These are phyloP conservation scores for Aspergillus glaucus DNA, from an alignment of 2,329 filamentous ascomycete species.

Conservation along the genomic window DNA sequence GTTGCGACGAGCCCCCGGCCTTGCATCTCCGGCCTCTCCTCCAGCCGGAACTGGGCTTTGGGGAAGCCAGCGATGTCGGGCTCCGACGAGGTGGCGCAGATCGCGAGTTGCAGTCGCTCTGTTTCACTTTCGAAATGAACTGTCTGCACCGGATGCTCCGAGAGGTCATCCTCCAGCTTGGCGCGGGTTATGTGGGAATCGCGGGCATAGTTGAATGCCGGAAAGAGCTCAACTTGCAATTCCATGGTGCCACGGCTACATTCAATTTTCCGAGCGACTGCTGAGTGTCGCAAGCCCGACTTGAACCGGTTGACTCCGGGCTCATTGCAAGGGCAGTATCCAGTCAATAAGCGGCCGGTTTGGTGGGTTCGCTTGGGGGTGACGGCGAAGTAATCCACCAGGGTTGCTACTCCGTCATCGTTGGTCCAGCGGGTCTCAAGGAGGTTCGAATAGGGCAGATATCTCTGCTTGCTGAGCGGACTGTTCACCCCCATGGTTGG, in stretches of 20 bases:
- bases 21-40: slow-evolving; percentile 46
- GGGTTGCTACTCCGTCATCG: slow-evolving; percentile 66
- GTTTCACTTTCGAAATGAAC: slow-evolving; percentile 57
- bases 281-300: slow-evolving; percentile 35
- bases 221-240: slow-evolving; percentile 64
- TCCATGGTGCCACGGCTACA: slow-evolving; percentile 63
- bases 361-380: slow-evolving; percentile 52
- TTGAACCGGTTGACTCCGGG: slow-evolving; percentile 46
- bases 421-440: slow-evolving; percentile 72
- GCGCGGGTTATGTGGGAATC: slow-evolving; percentile 47
- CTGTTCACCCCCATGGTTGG: slow-evolving; percentile 43
- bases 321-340: slow-evolving; percentile 30
- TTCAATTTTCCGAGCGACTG: slow-evolving; percentile 63
- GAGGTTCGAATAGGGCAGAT: slow-evolving; percentile 68
- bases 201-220: slow-evolving; percentile 64
- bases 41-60: slow-evolving; percentile 50
- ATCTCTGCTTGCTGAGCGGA: slow-evolving; percentile 68
- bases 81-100: slow-evolving; percentile 58
- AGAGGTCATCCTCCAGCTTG: slow-evolving; percentile 30
- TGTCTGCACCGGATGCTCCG: slow-evolving; percentile 47
- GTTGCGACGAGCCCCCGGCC: slow-evolving; percentile 59
- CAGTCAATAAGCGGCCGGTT: slow-evolving; percentile 22
- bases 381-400: slow-evolving; percentile 70
- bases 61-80: slow-evolving; percentile 42
- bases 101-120: slow-evolving; percentile 60